Evolutionary conservation across 2,329 filamentous ascomycete genomes (phyloP), one percentile per base, ranked within the genome.

Genomic region (Bipolaris bicolor): DNA sequence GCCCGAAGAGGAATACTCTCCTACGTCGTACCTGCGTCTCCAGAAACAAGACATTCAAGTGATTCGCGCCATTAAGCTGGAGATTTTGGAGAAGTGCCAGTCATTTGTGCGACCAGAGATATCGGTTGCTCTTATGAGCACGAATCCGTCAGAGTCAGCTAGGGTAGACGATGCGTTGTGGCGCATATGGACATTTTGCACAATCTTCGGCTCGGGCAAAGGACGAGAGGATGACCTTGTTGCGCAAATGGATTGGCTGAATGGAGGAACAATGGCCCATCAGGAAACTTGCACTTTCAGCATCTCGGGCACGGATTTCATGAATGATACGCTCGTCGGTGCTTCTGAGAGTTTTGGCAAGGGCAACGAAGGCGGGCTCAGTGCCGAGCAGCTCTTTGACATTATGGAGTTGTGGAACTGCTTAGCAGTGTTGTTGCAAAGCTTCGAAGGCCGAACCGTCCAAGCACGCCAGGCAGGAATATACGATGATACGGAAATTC

Each of bases 361-460:
- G 50, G 85, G 86, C 2, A 88, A 88, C 63, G 69, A 68, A 13
- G 78, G 74, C 11, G 86, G 86, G 0, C 75, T 88, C 39, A 80
- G 78, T 7, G 79, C 82, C 3, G 78, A 80, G 52, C 81, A 88
- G 63, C 76, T 88, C 9, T 87, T 86, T 61, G 85, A 88, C 67
- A 86, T 88, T 79, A 85, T 81, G 37, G 86, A 88, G 65, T 79
- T 88, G 10, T 88, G 86, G 86, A 85, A 82, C 9, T 88, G 86
- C 64, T 69, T 88, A 39, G 79, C 80, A 18, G 80, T 83, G 5
- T 73, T 89, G 7, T 72, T 88, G 3, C 81, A 84, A 49, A 80
- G 80, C 9, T 82, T 87, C 47, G 81, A 83, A 55, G 84, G 82
- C 1, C 81, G 82, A 50, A 81, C 81, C 26, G 76, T 77, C 20